These are phyloP conservation scores for Penicillium corylophilum DNA, from an alignment of 2,329 filamentous ascomycete genomes.

Conservation along the genomic window DNA sequence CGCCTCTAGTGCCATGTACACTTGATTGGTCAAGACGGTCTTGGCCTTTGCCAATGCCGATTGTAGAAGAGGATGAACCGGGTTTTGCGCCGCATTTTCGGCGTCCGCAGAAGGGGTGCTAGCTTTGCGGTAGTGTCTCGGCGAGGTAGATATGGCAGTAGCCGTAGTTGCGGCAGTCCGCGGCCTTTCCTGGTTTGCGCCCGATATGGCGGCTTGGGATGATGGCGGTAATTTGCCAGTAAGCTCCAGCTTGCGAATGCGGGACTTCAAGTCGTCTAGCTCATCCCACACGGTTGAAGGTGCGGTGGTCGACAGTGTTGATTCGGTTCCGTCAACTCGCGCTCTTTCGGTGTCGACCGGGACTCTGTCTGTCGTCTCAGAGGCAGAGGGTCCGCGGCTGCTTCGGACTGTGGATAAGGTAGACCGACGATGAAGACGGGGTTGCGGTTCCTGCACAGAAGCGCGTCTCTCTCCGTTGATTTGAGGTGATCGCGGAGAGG, in stretches of 20 bases:
- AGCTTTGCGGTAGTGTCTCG: constrained; percentile 65
- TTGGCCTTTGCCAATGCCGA: constrained; percentile 79
- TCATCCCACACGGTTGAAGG: constrained; percentile 98
- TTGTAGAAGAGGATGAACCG: constrained; percentile 74
- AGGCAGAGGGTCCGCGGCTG: constrained; percentile 36
- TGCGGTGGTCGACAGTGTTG: constrained; percentile 80
- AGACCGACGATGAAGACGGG: constrained; percentile 35
- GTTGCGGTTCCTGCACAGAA: constrained; percentile 37
- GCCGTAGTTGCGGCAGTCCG: constrained; percentile 86
- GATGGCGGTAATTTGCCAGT: constrained; percentile 84
- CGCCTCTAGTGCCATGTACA: constrained; percentile 77
- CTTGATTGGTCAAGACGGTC: constrained; percentile 63
- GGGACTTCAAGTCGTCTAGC: constrained; percentile 88
- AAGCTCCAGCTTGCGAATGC: constrained; percentile 84
- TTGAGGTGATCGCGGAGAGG: constrained; percentile 32
- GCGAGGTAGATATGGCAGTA: constrained; percentile 87
- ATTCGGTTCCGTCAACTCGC: constrained; percentile 70
- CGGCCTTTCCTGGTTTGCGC: constrained; percentile 75
- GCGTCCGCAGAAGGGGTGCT: constrained; percentile 40
- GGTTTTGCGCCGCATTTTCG: constrained; percentile 45
- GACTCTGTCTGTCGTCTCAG: constrained; percentile 35
- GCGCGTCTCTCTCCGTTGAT: constrained; percentile 30
- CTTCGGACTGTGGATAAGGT: constrained; percentile 36
- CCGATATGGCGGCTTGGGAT: constrained; percentile 75
- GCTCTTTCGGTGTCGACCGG: constrained; percentile 36